Conservation (phyloP, 2,329 filamentous ascomycete species). For the Fusarium acutatum region DNA sequence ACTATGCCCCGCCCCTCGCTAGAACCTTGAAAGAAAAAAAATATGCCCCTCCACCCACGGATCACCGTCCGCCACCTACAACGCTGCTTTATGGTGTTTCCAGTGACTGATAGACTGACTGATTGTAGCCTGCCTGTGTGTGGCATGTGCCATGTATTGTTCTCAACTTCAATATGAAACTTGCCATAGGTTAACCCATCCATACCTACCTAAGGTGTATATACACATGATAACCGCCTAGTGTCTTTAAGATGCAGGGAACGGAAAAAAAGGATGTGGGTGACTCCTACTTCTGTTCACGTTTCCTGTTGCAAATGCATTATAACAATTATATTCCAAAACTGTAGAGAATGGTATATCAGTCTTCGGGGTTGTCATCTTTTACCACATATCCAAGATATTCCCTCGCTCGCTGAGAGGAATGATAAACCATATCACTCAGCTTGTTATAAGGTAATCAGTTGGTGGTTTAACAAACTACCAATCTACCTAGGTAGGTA, state of each 20-base stretch:
- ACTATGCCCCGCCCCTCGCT: not conserved
- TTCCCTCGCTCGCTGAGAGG: not conserved
- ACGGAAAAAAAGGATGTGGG: not conserved
- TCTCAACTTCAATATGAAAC: not conserved
- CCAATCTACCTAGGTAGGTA: not conserved
- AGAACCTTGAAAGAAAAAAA: slow-evolving; percentile 2
- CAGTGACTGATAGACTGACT: slow-evolving; percentile 6
- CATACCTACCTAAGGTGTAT: not conserved
- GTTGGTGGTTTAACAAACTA: not conserved
- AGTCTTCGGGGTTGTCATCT: not conserved
- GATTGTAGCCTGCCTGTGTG: not conserved
- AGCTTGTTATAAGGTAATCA: not conserved
- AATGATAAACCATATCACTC: not conserved
- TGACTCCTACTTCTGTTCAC: not conserved
- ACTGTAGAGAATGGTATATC: not conserved
- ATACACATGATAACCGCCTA: not conserved
- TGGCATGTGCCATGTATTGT: slow-evolving; percentile 1
- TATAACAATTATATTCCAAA: not conserved
- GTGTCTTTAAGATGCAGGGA: not conserved
- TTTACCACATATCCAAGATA: not conserved
- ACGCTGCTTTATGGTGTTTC: slow-evolving; percentile 15
- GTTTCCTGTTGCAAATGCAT: not conserved
- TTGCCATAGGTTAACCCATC: not conserved
- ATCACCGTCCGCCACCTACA: slow-evolving; percentile 21
- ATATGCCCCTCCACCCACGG: slow-evolving; percentile 23